phyloP scores from a whole-genome alignment of 805 yeast genomes.

The Kuraishia floccosa region DNA sequence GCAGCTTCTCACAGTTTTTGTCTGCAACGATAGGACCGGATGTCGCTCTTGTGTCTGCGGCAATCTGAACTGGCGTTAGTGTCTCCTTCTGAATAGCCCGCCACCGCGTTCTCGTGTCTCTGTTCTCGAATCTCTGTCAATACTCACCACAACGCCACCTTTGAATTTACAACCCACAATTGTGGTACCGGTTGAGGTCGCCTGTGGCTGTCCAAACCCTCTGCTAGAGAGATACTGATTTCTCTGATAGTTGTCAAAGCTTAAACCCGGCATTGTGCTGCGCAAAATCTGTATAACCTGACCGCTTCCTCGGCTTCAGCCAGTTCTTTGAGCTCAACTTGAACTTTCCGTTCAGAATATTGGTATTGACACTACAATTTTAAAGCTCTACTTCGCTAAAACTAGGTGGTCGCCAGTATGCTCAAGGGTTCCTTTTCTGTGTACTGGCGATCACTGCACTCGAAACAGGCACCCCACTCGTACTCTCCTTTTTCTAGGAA shows the following conservation, averaged over 20 bases:
- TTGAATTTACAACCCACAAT: slow-evolving; percentile 92
- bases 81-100: too few relatives aligned
- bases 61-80: slow-evolving; percentile 35
- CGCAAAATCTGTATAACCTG: too few relatives aligned
- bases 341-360: too few relatives aligned
- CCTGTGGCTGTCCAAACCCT: slow-evolving; percentile 72
- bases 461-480: slow-evolving; percentile 66
- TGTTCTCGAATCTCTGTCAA: not conserved
- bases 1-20: slow-evolving; percentile 94
- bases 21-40: slow-evolving; percentile 96
- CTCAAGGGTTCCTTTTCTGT: too few relatives aligned
- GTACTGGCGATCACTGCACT: too few relatives aligned
- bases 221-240: slow-evolving; percentile 61
- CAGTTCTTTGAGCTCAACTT: too few relatives aligned
- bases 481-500: slow-evolving; percentile 71
- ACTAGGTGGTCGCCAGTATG: too few relatives aligned
- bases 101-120: too few relatives aligned
- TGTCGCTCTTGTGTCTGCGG: slow-evolving; percentile 98
- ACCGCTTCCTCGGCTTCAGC: too few relatives aligned
- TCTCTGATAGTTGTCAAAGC: slow-evolving; percentile 90
- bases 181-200: slow-evolving; percentile 98
- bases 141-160: slow-evolving; percentile 69
- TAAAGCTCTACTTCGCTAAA: too few relatives aligned
- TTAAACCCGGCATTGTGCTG: slow-evolving; percentile 84
- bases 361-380: too few relatives aligned